Evolutionary conservation across 345 rosid genomes (phyloP).

Genomic region (Lumnitzera racemosa): DNA sequence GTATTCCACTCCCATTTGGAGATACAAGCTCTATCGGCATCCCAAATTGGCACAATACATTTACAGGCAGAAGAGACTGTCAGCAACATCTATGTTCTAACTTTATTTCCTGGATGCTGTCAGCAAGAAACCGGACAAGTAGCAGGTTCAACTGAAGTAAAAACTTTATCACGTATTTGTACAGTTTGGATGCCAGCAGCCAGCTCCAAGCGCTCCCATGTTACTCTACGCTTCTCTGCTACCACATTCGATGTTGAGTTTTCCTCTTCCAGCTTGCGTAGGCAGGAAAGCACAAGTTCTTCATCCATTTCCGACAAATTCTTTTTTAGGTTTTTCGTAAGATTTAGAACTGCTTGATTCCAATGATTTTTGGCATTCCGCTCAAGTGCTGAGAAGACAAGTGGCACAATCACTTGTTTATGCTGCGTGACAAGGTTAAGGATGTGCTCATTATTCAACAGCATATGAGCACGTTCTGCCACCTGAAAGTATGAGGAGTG

Average conservation of each 20-base stretch:
- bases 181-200: conserved; percentile 32
- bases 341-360: conserved; percentile 70
- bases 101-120: conserved; percentile 11
- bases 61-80: conserved; percentile 9
- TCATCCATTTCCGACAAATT: conserved; percentile 66
- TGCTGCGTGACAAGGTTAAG: conserved; percentile 43
- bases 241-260: conserved; percentile 19
- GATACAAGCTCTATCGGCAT: conserved; percentile 10
- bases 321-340: conserved; percentile 49
- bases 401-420: conserved; percentile 51
- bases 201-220: conserved; percentile 60
- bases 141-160: conserved; percentile 28
- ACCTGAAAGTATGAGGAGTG: conserved; percentile 38
- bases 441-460: conserved; percentile 67
- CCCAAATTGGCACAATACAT: conserved; percentile 1
- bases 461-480: conserved; percentile 72
- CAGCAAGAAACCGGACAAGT: conserved; percentile 47
- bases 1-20: conserved; percentile 1
- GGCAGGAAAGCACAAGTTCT: conserved; percentile 46
- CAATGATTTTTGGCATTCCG: conserved; percentile 54
- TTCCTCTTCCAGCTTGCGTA: conserved; percentile 50
- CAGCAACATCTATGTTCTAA: conserved; percentile 11
- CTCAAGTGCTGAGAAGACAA: conserved; percentile 52
- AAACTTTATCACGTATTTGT: conserved; percentile 9
- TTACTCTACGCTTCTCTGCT: conserved; percentile 52